Conservation (phyloP, 176 grass and related monocot species). For the Ensete glaucum region DNA sequence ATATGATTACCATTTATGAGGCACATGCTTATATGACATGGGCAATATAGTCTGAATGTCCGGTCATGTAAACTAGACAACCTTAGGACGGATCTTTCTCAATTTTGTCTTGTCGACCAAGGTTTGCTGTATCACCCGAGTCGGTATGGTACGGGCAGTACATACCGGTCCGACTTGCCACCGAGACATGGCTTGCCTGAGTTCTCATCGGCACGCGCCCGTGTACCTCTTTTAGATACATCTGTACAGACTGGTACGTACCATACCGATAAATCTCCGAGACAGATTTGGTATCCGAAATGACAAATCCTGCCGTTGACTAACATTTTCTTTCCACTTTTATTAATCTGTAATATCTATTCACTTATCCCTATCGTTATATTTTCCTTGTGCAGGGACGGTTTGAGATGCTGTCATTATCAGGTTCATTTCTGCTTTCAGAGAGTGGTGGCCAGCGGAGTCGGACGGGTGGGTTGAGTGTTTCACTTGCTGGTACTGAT, state of each 20-base stretch:
- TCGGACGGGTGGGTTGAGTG: constrained; percentile 80
- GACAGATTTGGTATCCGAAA: too few species aligned
- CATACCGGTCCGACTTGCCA: too few species aligned
- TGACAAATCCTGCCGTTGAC: too few species aligned
- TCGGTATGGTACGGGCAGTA: too few species aligned
- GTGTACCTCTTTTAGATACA: too few species aligned
- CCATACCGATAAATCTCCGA: too few species aligned
- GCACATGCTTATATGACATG: neutral
- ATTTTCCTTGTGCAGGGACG: constrained; percentile 42
- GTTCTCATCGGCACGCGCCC: too few species aligned
- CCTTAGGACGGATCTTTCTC: too few species aligned
- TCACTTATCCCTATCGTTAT: neutral
- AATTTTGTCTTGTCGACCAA: too few species aligned
- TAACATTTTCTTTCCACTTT: neutral
- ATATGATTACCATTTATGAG: neutral
- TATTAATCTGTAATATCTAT: neutral
- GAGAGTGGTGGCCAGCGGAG: constrained; percentile 68
- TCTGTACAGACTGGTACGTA: too few species aligned
- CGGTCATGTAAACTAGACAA: neutral
- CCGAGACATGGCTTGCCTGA: too few species aligned
- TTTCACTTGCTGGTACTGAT: constrained; percentile 85
- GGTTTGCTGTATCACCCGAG: too few species aligned
- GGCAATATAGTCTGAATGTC: neutral
- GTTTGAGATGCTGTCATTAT: constrained; percentile 91
- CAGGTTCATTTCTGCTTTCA: constrained; percentile 65